These are phyloP conservation scores for Solanum tarapatanum DNA, from an alignment of 257 asterid genomes.

Conservation along the genomic window DNA sequence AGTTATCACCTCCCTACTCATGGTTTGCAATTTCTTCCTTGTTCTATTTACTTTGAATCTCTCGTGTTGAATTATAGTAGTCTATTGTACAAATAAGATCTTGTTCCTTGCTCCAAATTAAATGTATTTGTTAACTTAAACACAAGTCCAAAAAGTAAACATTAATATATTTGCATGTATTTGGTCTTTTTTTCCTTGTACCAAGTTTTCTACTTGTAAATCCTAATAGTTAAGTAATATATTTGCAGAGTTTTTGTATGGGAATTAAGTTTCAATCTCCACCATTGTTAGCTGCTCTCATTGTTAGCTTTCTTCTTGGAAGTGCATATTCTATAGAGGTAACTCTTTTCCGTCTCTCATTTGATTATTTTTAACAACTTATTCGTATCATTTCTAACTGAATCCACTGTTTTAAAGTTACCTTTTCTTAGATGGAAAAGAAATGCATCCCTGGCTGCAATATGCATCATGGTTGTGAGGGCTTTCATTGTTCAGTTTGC, in stretches of 20 bases:
- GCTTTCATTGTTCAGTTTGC: constrained; percentile 11
- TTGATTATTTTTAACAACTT: background rate
- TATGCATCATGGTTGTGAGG: constrained; percentile 10
- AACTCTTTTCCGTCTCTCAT: background rate
- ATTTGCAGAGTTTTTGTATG: constrained; percentile 7
- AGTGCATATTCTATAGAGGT: constrained; percentile 10
- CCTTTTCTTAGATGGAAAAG: constrained; percentile 10
- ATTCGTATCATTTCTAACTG: background rate
- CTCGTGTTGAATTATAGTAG: background rate
- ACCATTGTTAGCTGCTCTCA: constrained; percentile 5
- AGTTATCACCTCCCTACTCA: background rate
- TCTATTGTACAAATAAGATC: background rate
- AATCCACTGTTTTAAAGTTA: background rate
- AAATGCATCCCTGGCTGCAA: constrained; percentile 3
- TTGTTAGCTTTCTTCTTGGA: constrained; percentile 7
- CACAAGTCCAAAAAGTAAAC: no score
- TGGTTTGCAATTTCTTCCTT: background rate
- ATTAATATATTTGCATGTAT: background rate
- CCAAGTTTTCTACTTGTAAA: background rate
- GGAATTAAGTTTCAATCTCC: constrained; percentile 11
- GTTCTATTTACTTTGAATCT: background rate
- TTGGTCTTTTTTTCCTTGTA: background rate
- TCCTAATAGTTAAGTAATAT: background rate
- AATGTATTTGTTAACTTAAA: no score
- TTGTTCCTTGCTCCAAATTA: no score